These are phyloP conservation scores for Rhizomucor miehei DNA, from an alignment of 371 early-diverging fungal genomes.

Conservation along the genomic window DNA sequence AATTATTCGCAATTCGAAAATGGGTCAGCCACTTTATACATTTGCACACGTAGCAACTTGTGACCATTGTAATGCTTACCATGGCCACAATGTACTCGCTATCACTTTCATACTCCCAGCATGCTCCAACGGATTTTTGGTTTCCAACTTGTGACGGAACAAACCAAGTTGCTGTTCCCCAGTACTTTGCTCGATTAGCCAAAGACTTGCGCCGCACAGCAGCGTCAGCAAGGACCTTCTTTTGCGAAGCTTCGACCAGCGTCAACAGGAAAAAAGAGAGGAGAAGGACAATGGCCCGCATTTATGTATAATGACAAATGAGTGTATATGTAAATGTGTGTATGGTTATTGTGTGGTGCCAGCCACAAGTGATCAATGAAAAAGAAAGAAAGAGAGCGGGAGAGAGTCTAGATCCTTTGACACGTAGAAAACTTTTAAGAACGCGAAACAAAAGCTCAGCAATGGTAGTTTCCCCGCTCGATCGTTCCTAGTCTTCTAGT, in stretches of 20 bases:
- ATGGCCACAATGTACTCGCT: constrained; percentile 25
- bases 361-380: no score
- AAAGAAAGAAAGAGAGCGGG: no score
- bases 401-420: no score
- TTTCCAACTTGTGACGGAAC: constrained; percentile 27
- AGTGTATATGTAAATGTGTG: no score
- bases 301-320: background rate
- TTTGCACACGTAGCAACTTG: background rate
- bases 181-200: background rate
- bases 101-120: constrained; percentile 23
- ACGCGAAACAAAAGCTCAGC: no score
- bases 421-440: no score
- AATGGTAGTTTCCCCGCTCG: no score
- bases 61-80: constrained; percentile 5
- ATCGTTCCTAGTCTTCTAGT: no score
- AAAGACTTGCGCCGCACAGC: background rate
- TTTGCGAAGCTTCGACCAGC: constrained; percentile 1
- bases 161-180: constrained; percentile 28
- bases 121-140: constrained; percentile 15
- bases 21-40: background rate
- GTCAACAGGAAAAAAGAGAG: constrained; percentile 3
- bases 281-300: constrained; percentile 6
- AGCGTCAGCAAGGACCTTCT: constrained; percentile 3
- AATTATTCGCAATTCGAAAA: background rate
- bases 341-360: no score